Conservation (phyloP, 805 yeast species). For the Saccharomycopsis sp. region DNA sequence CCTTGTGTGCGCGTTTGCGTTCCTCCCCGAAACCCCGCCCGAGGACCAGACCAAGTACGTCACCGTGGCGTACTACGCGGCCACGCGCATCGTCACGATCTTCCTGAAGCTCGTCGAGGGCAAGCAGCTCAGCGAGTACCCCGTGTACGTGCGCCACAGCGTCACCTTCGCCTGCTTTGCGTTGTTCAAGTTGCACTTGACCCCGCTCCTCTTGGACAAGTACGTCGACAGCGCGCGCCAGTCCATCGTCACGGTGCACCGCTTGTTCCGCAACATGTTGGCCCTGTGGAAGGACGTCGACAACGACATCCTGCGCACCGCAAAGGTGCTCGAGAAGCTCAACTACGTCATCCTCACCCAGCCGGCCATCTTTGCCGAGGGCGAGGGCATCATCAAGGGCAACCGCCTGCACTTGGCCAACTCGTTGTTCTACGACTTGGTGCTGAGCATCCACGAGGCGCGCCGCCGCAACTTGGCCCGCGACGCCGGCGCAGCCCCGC, state of each 20-base stretch:
- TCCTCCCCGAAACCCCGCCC: conserved; percentile 80
- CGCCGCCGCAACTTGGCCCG: conserved; percentile 55
- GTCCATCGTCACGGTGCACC: conserved; percentile 86
- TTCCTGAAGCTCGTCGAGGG: conserved; percentile 64
- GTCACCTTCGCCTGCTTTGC: conserved; percentile 73
- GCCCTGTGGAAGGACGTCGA: conserved; percentile 89
- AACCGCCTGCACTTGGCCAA: conserved; percentile 93
- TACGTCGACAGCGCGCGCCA: conserved; percentile 86
- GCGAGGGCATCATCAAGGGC: conserved; percentile 70
- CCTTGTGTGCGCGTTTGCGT: conserved; percentile 83
- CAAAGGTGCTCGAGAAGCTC: conserved; percentile 81
- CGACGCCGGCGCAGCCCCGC: conserved; percentile 23
- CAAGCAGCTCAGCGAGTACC: conserved; percentile 71
- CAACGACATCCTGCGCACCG: conserved; percentile 86
- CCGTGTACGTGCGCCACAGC: conserved; percentile 82
- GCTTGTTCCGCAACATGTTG: conserved; percentile 78
- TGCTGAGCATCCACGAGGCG: conserved; percentile 94
- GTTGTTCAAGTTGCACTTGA: conserved; percentile 72
- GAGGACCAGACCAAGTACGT: conserved; percentile 84
- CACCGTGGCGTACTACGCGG: conserved; percentile 69
- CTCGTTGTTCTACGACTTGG: conserved; percentile 82
- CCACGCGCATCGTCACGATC: conserved; percentile 70
- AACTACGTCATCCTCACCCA: conserved; percentile 82
- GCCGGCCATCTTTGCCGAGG: conserved; percentile 60
- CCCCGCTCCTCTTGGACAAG: conserved; percentile 58